These are phyloP conservation scores for Porodaedalea pini DNA, from an alignment of 1,284 basidiomycete genomes.

Conservation along the genomic window DNA sequence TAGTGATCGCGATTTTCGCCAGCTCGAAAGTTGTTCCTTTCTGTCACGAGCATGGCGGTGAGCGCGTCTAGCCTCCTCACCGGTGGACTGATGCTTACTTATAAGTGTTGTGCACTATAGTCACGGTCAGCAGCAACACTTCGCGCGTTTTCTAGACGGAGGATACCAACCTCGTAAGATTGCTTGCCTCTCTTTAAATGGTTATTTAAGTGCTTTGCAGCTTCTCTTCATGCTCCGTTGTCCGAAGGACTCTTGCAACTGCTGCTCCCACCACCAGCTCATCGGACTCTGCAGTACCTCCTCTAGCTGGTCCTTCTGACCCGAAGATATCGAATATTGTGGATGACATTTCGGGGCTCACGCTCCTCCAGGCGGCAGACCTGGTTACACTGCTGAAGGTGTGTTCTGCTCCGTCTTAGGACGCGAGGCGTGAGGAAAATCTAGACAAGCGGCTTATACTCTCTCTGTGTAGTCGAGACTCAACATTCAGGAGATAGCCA, in stretches of 20 bases:
- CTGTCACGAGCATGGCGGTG: slow-evolving; percentile 13
- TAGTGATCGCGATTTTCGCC: not conserved
- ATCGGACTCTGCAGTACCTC: slow-evolving; percentile 42
- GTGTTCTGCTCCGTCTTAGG: slow-evolving; percentile 15
- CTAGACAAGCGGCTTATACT: not conserved
- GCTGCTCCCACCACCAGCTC: slow-evolving; percentile 41
- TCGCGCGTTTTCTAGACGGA: slow-evolving; percentile 11
- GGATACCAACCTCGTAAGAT: slow-evolving; percentile 7
- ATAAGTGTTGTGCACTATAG: not conserved
- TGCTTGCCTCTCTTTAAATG: not conserved
- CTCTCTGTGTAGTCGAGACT: slow-evolving; percentile 66
- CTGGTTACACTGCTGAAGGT: slow-evolving; percentile 91
- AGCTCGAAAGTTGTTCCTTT: not conserved
- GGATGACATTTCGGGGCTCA: slow-evolving; percentile 88
- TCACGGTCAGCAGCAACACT: slow-evolving; percentile 13
- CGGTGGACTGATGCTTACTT: not conserved
- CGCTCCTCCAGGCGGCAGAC: slow-evolving; percentile 95
- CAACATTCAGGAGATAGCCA: slow-evolving; percentile 97
- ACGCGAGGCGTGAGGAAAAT: not conserved
- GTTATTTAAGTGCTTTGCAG: not conserved
- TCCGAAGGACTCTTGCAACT: slow-evolving; percentile 33
- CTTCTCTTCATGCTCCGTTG: not conserved
- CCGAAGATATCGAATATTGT: slow-evolving; percentile 83
- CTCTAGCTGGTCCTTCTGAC: slow-evolving; percentile 41
- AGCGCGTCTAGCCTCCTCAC: not conserved